Base-by-base conservation (phyloP, 2,329 filamentous ascomycete genomes). In the Didymella pinodella region DNA sequence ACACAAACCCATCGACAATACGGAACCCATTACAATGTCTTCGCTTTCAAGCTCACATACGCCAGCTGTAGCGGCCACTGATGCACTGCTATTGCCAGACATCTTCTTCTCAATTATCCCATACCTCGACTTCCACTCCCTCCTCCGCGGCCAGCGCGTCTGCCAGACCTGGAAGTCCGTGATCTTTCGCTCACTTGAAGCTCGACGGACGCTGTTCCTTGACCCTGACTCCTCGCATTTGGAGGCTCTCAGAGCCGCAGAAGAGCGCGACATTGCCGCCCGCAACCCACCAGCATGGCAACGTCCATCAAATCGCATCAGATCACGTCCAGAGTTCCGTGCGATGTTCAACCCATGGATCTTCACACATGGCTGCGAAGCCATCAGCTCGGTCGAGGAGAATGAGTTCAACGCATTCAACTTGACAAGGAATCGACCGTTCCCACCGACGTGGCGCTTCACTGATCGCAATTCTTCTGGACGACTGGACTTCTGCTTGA, bases 321-420 rank as follows among this genome's bases (percentile, higher is more conserved):
- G 10, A 4, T 12, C 12, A 22, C 51, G 51, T 1, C 43, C 51
- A 2, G 51, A 54, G n/a, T 54, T 54, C 28, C 32, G 51, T 16
- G 34, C 43, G 1, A 44, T 54, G 6, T 54, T 54, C 51, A 54
- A 54, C 8, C 51, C 51, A 8, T 54, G 51, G 51, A 32, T 54
- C 25, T 54, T 20, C 20, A 54, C 11, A 10, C 50, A 54, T 14
- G 43, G 16, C 43, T 47, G 31, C 8, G 41, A 45, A 14, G 29
- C 41, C 16, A 53, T 53, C 20, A 26, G 10, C 11, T 36, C 32
- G 16, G 4, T 8, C 32, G 16, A n/a, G 7, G 32, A 36, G 16
- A 7, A 0, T 7, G 32, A 18, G 4, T 34, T 34, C 14, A 4
- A 3, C 7, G 12, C 12, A 3, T 34, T 4, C 12, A 5, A n/a